A percentile compares a stretch with the other conserved stretches of the same genome.
Evolutionary conservation across 768 basidiomycete genomes (phyloP).

Genomic region (Trichaptum fuscoviolaceum): DNA sequence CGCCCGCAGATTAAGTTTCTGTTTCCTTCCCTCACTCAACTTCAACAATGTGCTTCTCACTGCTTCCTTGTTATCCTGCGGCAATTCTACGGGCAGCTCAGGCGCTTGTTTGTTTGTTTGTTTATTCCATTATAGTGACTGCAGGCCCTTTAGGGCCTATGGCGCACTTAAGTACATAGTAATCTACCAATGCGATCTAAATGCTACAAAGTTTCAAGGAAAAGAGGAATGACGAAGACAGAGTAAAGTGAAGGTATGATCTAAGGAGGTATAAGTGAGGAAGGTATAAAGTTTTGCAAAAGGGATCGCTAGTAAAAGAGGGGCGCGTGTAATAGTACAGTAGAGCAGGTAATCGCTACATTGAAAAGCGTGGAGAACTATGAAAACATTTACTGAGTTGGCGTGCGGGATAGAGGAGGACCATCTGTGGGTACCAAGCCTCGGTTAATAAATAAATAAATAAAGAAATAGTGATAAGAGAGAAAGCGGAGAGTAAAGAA

Average conservation of each 20-base stretch:
- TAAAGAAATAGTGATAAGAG: too few relatives aligned
- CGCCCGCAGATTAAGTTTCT: too few relatives aligned
- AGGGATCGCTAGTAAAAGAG: not conserved
- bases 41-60: too few relatives aligned
- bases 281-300: not conserved
- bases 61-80: too few relatives aligned
- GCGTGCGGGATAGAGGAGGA: not conserved
- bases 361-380: not conserved
- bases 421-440: not conserved
- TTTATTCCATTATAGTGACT: slow-evolving; percentile 1
- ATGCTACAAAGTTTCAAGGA: not conserved
- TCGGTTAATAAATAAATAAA: not conserved
- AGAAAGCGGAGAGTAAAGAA: not conserved
- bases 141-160: slow-evolving; percentile 1
- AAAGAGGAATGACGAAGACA: not conserved
- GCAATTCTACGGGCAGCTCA: too few relatives aligned
- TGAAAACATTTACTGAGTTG: not conserved
- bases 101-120: not conserved
- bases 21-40: too few relatives aligned
- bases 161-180: not conserved
- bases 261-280: not conserved
- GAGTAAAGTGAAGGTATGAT: not conserved
- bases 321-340: not conserved
- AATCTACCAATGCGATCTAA: not conserved
- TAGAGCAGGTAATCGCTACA: not conserved